Evolutionary conservation across 1,284 basidiomycete genomes (phyloP), one percentile per base, ranked within the genome.

Genomic region (Fomitopsis betulina): DNA sequence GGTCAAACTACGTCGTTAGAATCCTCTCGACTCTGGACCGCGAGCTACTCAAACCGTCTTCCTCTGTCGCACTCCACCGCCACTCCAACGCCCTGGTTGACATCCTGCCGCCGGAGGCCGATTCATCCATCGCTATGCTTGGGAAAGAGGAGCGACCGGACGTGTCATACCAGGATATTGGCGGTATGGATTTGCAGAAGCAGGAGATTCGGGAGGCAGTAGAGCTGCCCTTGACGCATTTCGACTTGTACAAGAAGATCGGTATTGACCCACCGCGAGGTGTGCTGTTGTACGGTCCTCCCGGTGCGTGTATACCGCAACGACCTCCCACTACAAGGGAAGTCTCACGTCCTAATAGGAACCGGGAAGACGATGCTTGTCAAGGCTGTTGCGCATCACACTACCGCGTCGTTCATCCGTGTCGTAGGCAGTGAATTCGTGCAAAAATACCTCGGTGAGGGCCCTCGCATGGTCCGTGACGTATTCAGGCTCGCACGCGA

Each of bases 301-400:
- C 94, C 69, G 93, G 93, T 90, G 66, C 54, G 82, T 9, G 25
- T 39, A 7, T 35, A 6, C 32, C 38, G 21, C 17, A 13, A 23
- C 23, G n/a, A 21, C 10, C 6, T 17, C 35, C 8, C 15, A 23
- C 17, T 27, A 37, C 25, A 53, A 35, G 57, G 30, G 49, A 37
- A 17, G 32, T 30, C 21, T 53, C 50, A 47, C 23, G 25, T 5
- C 15, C 30, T 39, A 55, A 27, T 61, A 96, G 96, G 96, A 63
- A 99, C 96, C 5, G 96, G 96, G 43, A 99, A 99, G 77, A 99
- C 97, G 1, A 98, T 99, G 96, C 80, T 99, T 60, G 96, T 99
- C 60, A 99, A 99, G 74, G 96, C 96, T 15, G 96, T 99, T 23
- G 96, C 96, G 39, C 92, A 97, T 70, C 94, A 98, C 67, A 99